Base-by-base conservation (phyloP, 352 stramenopile species). In the Vaucheria bursata region DNA sequence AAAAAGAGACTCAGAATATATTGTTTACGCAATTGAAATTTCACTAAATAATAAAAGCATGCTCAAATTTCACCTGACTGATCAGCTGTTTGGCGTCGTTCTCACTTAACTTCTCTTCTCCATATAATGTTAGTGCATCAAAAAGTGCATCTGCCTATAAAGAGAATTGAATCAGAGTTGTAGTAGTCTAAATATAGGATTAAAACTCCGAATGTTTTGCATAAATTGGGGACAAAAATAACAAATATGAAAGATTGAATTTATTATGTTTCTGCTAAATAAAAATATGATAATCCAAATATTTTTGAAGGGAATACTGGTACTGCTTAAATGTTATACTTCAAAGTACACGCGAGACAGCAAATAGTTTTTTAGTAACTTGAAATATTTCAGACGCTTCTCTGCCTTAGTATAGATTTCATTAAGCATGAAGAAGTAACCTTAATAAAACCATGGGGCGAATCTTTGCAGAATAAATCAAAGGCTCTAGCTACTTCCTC, bases 401-500 rank as follows among this genome's bases (percentile, higher is more conserved):
- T 18, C 18, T 18, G 59, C 59, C 5, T 69, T 69, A n/a, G 5
- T 12, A 4, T 39, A 69, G 5, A 33, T 38, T 33, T 4, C 18
- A 69, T 5, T n/a, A 69, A 69, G 59, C 59, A 12, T 12, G 5
- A 12, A 50, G 39, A 5, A 39, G 8, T 73, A 25, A 73, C 67
- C 67, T 73, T 73, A 65, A 88, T 87, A 37, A 74, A 39, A 3
- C 85, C 86, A 12, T 71, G 35, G 0, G 81, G 81, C 34, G 53
- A 73, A 38, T 34, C 12, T 29, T 4, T 8, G 6, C 33, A 3
- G 12, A 73, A 77, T 78, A 88, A 78, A 69, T 85, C 85, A 71
- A 97, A 97, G 0, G 92, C 92, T 71, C 75, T 90, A 76, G 94
- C 95, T 3, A 97, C 92, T 82, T 97, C 90, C 45, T 96, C 90